Conservation (phyloP, 2,329 filamentous ascomycete genomes). For the Thelonectria rubi region DNA sequence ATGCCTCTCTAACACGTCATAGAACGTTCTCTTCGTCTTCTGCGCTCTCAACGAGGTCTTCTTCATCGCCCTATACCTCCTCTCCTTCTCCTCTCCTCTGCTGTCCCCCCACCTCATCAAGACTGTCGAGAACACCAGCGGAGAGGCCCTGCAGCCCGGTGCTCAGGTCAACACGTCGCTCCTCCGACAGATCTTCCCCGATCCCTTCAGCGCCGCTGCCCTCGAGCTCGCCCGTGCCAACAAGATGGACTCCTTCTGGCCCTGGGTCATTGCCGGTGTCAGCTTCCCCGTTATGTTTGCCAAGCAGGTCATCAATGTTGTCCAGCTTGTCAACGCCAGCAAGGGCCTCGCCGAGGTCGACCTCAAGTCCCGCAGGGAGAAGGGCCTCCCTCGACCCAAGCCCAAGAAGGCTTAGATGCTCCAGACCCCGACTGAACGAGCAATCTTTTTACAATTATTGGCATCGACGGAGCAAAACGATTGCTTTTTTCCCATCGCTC, state of each 20-base stretch:
- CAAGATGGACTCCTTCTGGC: constrained; percentile 79
- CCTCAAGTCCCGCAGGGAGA: constrained; percentile 65
- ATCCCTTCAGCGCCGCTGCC: constrained; percentile 90
- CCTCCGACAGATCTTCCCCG: constrained; percentile 80
- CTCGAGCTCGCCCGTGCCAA: constrained; percentile 93
- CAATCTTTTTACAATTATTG: constrained; percentile 10
- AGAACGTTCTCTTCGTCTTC: constrained; percentile 91
- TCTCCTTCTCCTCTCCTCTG: constrained; percentile 92
- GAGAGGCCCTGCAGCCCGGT: constrained; percentile 68
- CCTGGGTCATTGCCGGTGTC: constrained; percentile 78
- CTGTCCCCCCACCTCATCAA: constrained; percentile 85
- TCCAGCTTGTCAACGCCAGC: constrained; percentile 94
- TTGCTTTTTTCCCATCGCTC: neutral
- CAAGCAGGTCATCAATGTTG: constrained; percentile 94
- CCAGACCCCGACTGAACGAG: neutral
- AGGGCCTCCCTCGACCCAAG: constrained; percentile 61
- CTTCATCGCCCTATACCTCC: constrained; percentile 97
- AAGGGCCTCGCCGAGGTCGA: constrained; percentile 95
- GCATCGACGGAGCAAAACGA: neutral
- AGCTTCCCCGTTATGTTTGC: constrained; percentile 87
- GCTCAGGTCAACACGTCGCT: constrained; percentile 75
- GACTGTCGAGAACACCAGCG: constrained; percentile 63
- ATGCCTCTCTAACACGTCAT: constrained; percentile 18
- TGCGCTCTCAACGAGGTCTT: constrained; percentile 94
- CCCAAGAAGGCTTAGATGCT: constrained; percentile 45